phyloP scores from a whole-genome alignment of 2,329 filamentous ascomycete species.

The Alternaria longipes region DNA sequence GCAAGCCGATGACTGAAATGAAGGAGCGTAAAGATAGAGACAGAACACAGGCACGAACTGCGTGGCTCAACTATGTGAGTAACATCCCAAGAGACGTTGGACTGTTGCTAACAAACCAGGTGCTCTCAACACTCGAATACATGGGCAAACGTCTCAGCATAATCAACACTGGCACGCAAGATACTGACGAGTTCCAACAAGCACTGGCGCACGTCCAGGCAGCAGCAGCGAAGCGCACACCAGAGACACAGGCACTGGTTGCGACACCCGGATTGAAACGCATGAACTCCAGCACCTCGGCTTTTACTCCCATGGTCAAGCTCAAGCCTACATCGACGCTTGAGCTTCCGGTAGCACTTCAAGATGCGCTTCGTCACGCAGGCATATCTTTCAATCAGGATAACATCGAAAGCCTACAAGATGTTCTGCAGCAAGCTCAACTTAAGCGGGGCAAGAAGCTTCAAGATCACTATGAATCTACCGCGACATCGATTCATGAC shows the following conservation, averaged over 20 bases:
- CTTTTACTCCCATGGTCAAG: constrained; percentile 42
- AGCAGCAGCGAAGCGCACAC: constrained; percentile 39
- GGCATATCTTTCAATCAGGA: constrained; percentile 44
- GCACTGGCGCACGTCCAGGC: constrained; percentile 42
- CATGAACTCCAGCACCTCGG: constrained; percentile 36
- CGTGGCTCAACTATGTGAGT: constrained; percentile 56
- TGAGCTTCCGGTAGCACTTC: constrained; percentile 42
- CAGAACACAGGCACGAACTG: constrained; percentile 44
- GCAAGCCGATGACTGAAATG: constrained; percentile 65
- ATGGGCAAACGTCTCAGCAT: constrained; percentile 50
- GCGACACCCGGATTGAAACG: constrained; percentile 32
- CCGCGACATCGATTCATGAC: constrained; percentile 44
- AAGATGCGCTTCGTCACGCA: constrained; percentile 47
- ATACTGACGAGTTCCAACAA: constrained; percentile 42
- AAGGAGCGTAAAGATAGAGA: constrained; percentile 50
- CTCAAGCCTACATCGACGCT: constrained; percentile 39
- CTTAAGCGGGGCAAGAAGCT: constrained; percentile 49
- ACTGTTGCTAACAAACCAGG: constrained; percentile 32
- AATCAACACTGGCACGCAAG: constrained; percentile 33
- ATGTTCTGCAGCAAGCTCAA: constrained; percentile 39
- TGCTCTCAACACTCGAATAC: constrained; percentile 54
- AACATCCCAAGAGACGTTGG: not conserved
- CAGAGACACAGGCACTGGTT: constrained; percentile 22
- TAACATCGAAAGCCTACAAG: constrained; percentile 35
- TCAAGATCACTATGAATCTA: constrained; percentile 44